These are phyloP conservation scores for Dovyalis caffra DNA, from an alignment of 345 rosid genomes.

Conservation along the genomic window DNA sequence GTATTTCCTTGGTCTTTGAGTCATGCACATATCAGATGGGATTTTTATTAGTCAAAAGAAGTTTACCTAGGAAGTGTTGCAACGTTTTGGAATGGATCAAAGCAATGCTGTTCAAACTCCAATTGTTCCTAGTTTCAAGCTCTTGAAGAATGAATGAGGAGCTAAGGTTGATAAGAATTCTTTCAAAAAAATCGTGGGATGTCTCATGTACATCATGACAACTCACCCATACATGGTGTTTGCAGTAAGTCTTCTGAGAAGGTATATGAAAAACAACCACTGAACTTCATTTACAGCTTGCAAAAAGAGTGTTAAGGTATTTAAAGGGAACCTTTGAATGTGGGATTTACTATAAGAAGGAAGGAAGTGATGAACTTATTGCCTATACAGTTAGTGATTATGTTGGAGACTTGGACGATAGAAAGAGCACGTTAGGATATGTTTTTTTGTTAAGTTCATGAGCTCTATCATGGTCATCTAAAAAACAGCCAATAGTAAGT, in stretches of 20 bases:
- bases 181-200: not conserved
- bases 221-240: not conserved
- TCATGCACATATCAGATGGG: not conserved
- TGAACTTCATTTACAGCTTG: not conserved
- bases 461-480: not conserved
- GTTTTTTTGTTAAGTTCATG: not conserved
- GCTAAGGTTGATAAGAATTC: not conserved
- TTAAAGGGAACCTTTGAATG: not conserved
- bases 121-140: not conserved
- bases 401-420: not conserved
- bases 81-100: not conserved
- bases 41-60: not conserved
- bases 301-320: not conserved
- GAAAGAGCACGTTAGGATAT: not conserved
- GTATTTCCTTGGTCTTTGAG: not conserved
- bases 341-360: not conserved
- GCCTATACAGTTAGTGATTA: slow-evolving; percentile 6
- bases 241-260: not conserved
- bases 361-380: no score
- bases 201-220: not conserved
- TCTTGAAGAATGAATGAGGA: not conserved
- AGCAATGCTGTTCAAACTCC: not conserved
- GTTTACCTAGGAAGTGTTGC: slow-evolving; percentile 1
- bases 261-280: not conserved
- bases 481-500: not conserved